Evolutionary conservation across 257 asterid genomes (phyloP).

Genomic region (Ilex aquifolium): DNA sequence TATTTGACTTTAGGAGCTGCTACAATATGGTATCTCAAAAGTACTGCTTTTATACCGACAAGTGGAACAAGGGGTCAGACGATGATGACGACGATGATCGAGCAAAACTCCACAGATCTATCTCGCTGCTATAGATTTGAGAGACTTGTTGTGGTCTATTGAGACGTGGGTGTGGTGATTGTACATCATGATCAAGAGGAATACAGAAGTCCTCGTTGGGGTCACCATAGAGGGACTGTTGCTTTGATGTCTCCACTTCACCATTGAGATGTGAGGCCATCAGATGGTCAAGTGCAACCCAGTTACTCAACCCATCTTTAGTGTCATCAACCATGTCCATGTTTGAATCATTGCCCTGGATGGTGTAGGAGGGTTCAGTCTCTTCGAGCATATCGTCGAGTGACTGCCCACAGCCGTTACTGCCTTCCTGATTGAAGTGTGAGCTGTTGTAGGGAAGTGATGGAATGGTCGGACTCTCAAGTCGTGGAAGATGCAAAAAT

Average conservation of each 20-base stretch:
- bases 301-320: slow-evolving; percentile 22
- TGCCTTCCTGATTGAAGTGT: slow-evolving; percentile 17
- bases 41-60: slow-evolving; percentile 32
- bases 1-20: too few relatives aligned
- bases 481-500: slow-evolving; percentile 69
- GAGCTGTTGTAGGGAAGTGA: slow-evolving; percentile 5
- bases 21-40: neutral
- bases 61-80: slow-evolving; percentile 64
- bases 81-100: slow-evolving; percentile 44
- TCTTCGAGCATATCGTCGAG: slow-evolving; percentile 17
- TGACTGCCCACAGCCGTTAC: slow-evolving; percentile 11
- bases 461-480: slow-evolving; percentile 36
- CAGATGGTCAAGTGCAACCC: slow-evolving; percentile 71
- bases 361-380: slow-evolving; percentile 2
- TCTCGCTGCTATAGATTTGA: slow-evolving; percentile 32
- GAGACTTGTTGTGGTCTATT: slow-evolving; percentile 17
- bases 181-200: slow-evolving; percentile 32
- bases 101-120: slow-evolving; percentile 63
- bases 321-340: slow-evolving; percentile 3
- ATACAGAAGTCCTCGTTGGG: slow-evolving; percentile 41
- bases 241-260: slow-evolving; percentile 11
- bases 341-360: neutral
- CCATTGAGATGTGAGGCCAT: slow-evolving; percentile 94
- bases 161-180: slow-evolving; percentile 20
- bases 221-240: slow-evolving; percentile 5